Base-by-base conservation (phyloP, 495 filamentous ascomycete genomes). In the Tuber microsphaerosporum region DNA sequence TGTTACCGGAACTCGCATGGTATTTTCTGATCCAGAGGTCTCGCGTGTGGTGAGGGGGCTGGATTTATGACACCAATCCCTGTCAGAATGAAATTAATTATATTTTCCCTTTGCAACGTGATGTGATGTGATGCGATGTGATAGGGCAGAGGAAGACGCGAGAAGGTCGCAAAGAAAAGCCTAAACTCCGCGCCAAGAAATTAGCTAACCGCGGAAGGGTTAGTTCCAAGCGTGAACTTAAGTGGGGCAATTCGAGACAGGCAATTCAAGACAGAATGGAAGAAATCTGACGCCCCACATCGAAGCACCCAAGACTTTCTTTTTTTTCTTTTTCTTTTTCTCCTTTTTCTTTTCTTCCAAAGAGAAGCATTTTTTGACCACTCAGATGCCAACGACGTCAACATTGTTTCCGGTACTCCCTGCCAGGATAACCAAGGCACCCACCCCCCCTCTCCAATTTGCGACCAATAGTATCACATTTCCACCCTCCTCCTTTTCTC, bases 141-240 rank as follows among this genome's bases (percentile, higher is more conserved):
- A 76, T 77, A 71, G 75, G 75, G 37, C 74, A 71, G 76, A 79
- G 56, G 76, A 79, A 79, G 73, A 79, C 77, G 70, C 78, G 42
- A 79, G 77, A 79, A 79, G 77, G 65, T 71, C 70, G 76, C 72
- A 79, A 75, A 74, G 76, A 78, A 78, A 79, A 79, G 77, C 73
- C 70, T 79, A 79, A 79, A 79, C 71, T 75, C 70, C 61, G 70
- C 68, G 70, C 75, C 73, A 70, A 73, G 77, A 69, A 79, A 75
- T 75, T 43, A 73, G 22, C 77, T 79, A 79, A 73, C 77, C 76
- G 76, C 70, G 72, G 12, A 65, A 65, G n/a, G 56, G 56, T 31
- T 65, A 65, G 56, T 31, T 31, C 56, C 56, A 65, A 2, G 56
- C 56, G 56, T 31, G 26, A 31, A 65, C 56, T 37, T n/a, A 31